Evolutionary conservation across 78 protist species (phyloP).

Genomic region (Dictyostelium purpureum): DNA sequence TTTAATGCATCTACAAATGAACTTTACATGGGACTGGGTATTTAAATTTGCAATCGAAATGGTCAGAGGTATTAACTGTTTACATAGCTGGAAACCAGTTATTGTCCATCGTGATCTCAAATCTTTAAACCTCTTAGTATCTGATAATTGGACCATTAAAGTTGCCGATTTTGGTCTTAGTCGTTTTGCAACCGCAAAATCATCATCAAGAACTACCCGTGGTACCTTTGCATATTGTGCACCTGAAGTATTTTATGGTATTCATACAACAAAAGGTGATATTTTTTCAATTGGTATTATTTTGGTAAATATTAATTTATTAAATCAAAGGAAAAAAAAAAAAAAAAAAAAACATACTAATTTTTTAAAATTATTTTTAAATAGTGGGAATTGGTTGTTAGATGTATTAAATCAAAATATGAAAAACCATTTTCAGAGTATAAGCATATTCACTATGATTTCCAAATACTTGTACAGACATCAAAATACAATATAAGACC

Average conservation of each 20-base stretch:
- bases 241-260: conserved; percentile 76
- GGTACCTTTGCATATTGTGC: conserved; percentile 83
- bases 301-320: conserved; percentile 17
- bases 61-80: conserved; percentile 72
- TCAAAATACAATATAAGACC: conserved; percentile 60
- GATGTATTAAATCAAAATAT: conserved; percentile 74
- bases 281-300: conserved; percentile 69
- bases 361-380: not conserved
- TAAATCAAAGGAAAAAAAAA: not conserved
- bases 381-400: conserved; percentile 70
- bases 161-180: conserved; percentile 63
- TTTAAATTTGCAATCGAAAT: conserved; percentile 54
- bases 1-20: conserved; percentile 62
- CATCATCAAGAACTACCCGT: conserved; percentile 38
- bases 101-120: conserved; percentile 85
- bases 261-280: conserved; percentile 71
- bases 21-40: conserved; percentile 81
- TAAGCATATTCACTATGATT: conserved; percentile 78
- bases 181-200: conserved; percentile 47
- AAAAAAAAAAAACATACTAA: too few relatives aligned
- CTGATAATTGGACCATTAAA: conserved; percentile 57
- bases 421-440: conserved; percentile 76
- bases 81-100: conserved; percentile 85
- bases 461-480: conserved; percentile 72
- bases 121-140: conserved; percentile 53